A percentile compares a stretch with the other conserved stretches of the same genome.
Evolutionary conservation across 345 rosid species (phyloP).

Genomic region (Eucalyptus curtisii): DNA sequence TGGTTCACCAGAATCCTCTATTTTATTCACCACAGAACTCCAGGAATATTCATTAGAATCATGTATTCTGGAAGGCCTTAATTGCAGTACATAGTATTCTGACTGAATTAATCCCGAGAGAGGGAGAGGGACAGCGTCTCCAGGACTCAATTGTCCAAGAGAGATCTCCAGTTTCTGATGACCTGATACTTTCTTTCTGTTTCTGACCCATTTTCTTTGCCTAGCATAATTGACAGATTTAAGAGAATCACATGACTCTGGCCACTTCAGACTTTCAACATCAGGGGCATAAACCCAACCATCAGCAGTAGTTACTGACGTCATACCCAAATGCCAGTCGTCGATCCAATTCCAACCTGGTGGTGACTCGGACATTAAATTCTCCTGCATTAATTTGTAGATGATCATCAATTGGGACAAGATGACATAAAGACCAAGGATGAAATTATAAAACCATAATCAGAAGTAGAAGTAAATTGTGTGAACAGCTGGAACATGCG

Average conservation of each 20-base stretch:
- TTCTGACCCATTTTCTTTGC: slow-evolving; percentile 63
- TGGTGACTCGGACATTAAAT: slow-evolving; percentile 17
- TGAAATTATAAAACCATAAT: not conserved
- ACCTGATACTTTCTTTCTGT: slow-evolving; percentile 17
- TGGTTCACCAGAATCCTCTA: slow-evolving; percentile 13
- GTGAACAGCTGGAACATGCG: not conserved
- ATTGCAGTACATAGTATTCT: slow-evolving; percentile 43
- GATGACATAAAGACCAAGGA: not conserved
- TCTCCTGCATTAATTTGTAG: not conserved
- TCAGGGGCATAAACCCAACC: slow-evolving; percentile 69
- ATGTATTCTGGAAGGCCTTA: slow-evolving; percentile 43
- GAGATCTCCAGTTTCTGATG: slow-evolving; percentile 27
- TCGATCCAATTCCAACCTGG: slow-evolving; percentile 49
- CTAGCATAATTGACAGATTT: slow-evolving; percentile 35
- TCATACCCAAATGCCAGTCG: slow-evolving; percentile 47
- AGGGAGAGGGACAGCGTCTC: slow-evolving; percentile 67
- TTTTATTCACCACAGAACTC: slow-evolving; percentile 60
- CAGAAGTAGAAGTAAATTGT: not conserved
- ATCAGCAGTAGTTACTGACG: slow-evolving; percentile 24
- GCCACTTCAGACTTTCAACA: slow-evolving; percentile 47
- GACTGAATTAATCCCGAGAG: slow-evolving; percentile 49
- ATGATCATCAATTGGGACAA: not conserved
- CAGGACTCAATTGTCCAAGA: slow-evolving; percentile 61
- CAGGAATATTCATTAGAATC: slow-evolving; percentile 53
- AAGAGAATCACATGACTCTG: slow-evolving; percentile 26